A percentile compares a stretch with the other conserved stretches of the same genome.
Evolutionary conservation across 106 monocot genomes (phyloP).

Genomic region (Triglochin maritima): DNA sequence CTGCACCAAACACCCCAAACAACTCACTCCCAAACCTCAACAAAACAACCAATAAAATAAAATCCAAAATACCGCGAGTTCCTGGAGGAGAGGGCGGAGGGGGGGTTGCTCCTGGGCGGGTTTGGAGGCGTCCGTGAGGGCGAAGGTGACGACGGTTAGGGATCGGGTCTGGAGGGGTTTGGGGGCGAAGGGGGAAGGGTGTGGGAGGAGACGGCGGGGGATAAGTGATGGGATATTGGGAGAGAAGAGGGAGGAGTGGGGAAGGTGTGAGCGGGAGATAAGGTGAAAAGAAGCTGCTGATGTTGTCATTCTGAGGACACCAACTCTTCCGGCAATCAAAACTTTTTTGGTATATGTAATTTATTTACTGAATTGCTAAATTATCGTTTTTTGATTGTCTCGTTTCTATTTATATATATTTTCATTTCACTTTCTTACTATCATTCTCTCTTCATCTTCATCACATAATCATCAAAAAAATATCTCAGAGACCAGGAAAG

Average conservation of each 20-base stretch:
- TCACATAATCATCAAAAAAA: too few relatives aligned
- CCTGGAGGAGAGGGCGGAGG: slow-evolving; percentile 56
- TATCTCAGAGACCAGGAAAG: too few relatives aligned
- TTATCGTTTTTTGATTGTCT: too few relatives aligned
- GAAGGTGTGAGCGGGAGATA: neutral
- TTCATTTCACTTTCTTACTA: too few relatives aligned
- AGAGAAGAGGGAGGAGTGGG: neutral
- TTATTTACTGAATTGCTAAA: too few relatives aligned
- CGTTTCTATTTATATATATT: too few relatives aligned
- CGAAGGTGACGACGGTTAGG: slow-evolving; percentile 19
- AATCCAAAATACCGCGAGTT: slow-evolving; percentile 45
- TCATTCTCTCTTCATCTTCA: too few relatives aligned
- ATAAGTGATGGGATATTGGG: neutral
- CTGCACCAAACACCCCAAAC: slow-evolving; percentile 20
- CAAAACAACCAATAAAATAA: neutral
- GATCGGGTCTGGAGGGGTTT: neutral
- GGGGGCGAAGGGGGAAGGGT: neutral
- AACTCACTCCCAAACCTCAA: neutral
- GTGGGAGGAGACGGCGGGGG: neutral
- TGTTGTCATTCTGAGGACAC: neutral
- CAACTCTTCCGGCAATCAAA: neutral
- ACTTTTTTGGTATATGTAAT: neutral
- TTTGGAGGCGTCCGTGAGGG: slow-evolving; percentile 43
- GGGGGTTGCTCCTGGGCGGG: slow-evolving; percentile 21
- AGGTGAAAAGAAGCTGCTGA: neutral